phyloP scores from a whole-genome alignment of 371 early-diverging fungal genomes.

The Apophysomyces ossiformis region DNA sequence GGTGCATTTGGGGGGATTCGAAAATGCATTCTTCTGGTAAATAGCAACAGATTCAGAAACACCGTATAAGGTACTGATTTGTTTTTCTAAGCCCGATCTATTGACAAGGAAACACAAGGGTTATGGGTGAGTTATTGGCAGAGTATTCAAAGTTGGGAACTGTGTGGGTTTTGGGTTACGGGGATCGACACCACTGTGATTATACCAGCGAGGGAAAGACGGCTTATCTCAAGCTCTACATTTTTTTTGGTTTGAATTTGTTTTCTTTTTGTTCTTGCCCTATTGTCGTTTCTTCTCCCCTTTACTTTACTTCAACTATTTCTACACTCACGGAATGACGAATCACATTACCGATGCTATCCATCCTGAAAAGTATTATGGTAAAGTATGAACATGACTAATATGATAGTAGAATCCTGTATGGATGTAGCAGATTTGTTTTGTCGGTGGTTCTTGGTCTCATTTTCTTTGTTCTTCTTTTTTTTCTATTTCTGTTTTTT shows the following conservation, averaged over 20 bases:
- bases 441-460: constrained; percentile 7
- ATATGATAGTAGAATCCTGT: constrained; percentile 1
- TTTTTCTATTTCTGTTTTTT: not conserved
- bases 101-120: constrained; percentile 65
- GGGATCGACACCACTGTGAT: constrained; percentile 4
- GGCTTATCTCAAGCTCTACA: constrained; percentile 9
- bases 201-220: constrained; percentile 4
- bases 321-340: not conserved
- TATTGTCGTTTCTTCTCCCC: not conserved
- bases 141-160: not conserved
- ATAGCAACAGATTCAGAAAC: not conserved
- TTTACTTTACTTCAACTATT: not conserved
- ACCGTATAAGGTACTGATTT: not conserved
- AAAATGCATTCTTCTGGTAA: constrained; percentile 66
- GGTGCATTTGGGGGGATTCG: constrained; percentile 75
- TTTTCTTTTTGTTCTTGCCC: not conserved
- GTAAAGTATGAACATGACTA: constrained; percentile 4
- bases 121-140: constrained; percentile 61
- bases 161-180: not conserved
- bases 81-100: constrained; percentile 52
- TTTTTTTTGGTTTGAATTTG: not conserved
- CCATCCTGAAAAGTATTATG: not conserved
- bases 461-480: constrained; percentile 1
- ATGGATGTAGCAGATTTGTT: not conserved
- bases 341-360: not conserved